Evolutionary conservation across 176 grass and related monocot species (phyloP), one percentile per base, ranked within the genome.

Genomic region (Puccinellia tenuiflora): DNA sequence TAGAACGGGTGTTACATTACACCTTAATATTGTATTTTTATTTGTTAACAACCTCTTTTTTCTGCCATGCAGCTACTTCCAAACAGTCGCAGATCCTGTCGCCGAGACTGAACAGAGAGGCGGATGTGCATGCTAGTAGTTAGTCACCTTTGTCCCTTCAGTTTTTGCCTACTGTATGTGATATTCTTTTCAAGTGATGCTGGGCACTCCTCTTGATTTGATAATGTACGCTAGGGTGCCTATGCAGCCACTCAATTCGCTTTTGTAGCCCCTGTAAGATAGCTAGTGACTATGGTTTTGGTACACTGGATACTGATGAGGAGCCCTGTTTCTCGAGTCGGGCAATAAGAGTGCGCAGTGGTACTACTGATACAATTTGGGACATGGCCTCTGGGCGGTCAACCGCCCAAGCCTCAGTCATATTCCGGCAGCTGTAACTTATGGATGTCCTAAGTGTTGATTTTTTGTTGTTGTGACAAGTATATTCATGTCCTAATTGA

Each of bases 101-200:
- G 73, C 88, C 3, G 86, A 89, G 64, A 31, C 73, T 37, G 89
- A 99, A 78, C 93, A 85, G 83, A 96, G 89, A 85, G 83, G 93
- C 21, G 91, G 91, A 35, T 99, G 93, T 79, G 96, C 93, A 47
- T 99, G 93, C 77, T 99, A 96, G 81, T 78, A 73, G 78, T 80
- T 83, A 78, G 54, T 79, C 28, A 43, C 78, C 42, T 71, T 75
- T 72, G 46, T 7, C 68, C 68, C 38, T 83, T 51, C 59, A 84
- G 68, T 29, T 89, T 90, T 82, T 82, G 48, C 75, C 35, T 82
- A 68, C 76, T 90, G 51, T 76, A 62, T 84, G 76, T 57, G 60
- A 40, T 74, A 90, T 90, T 83, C 68, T 84, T 86, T 87, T 87
- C 47, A 26, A 83, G 84, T 74, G 66, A 47, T 87, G 75, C 12